Conservation (phyloP, 2,329 filamentous ascomycete genomes). For the Neofusicoccum kwambonambiense region DNA sequence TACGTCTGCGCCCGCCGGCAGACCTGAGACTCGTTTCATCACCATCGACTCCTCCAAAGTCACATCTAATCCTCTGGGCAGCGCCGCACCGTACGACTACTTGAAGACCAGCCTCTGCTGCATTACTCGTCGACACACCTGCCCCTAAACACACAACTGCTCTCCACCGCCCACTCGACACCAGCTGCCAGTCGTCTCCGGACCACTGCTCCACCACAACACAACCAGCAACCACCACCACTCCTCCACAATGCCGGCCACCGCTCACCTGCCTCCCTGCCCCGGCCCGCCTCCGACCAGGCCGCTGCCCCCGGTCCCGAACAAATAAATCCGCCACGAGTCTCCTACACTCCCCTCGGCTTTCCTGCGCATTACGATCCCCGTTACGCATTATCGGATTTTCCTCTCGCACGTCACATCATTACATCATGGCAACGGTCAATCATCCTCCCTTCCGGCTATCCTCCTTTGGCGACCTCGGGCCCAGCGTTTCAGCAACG, state of each 20-base stretch:
- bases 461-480: not conserved
- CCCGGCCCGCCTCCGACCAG: slow-evolving; percentile 49
- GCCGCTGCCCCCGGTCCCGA: slow-evolving; percentile 47
- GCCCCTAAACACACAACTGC: slow-evolving; percentile 17
- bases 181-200: not conserved
- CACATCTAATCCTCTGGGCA: slow-evolving; percentile 16
- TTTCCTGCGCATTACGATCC: slow-evolving; percentile 13
- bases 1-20: slow-evolving; percentile 33
- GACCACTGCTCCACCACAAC: not conserved
- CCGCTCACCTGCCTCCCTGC: slow-evolving; percentile 47
- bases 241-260: slow-evolving; percentile 37
- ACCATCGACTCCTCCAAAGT: slow-evolving; percentile 21
- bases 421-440: slow-evolving; percentile 16
- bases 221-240: not conserved
- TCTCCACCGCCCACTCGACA: slow-evolving; percentile 7
- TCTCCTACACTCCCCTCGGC: not conserved
- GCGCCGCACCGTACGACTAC: not conserved
- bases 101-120: slow-evolving; percentile 5
- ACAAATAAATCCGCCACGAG: slow-evolving; percentile 34
- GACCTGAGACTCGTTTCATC: slow-evolving; percentile 34
- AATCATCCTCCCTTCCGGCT: slow-evolving; percentile 6
- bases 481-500: slow-evolving; percentile 14
- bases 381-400: slow-evolving; percentile 17
- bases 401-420: slow-evolving; percentile 10
- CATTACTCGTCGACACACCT: slow-evolving; percentile 16